These are phyloP conservation scores for Tricholomella constricta DNA, from an alignment of 768 basidiomycete genomes.

Conservation along the genomic window DNA sequence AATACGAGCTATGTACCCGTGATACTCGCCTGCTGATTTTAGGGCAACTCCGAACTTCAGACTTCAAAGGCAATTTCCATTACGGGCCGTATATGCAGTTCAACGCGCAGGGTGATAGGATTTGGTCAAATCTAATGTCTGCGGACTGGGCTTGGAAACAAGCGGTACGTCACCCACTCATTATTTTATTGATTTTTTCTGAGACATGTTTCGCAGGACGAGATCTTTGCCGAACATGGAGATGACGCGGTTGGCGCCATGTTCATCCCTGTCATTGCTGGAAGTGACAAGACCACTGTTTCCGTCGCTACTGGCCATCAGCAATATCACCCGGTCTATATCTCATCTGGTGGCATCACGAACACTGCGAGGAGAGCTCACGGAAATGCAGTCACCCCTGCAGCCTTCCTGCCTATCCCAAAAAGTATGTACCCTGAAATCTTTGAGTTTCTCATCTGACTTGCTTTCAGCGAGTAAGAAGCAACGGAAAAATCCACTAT, in stretches of 20 bases:
- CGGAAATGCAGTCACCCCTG: slow-evolving; percentile 27
- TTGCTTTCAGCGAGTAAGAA: slow-evolving; percentile 13
- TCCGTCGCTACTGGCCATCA: slow-evolving; percentile 41
- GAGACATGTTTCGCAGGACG: slow-evolving; percentile 32
- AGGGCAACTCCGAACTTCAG: slow-evolving; percentile 23
- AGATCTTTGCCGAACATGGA: slow-evolving; percentile 13
- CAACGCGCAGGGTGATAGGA: slow-evolving; percentile 14
- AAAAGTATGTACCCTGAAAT: slow-evolving; percentile 25
- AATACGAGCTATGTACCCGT: slow-evolving; percentile 25
- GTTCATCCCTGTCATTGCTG: slow-evolving; percentile 31
- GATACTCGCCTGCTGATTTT: slow-evolving; percentile 19
- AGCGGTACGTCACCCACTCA: slow-evolving; percentile 31
- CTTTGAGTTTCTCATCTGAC: slow-evolving; percentile 3
- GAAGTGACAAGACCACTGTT: slow-evolving; percentile 45
- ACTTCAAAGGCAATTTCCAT: slow-evolving; percentile 24
- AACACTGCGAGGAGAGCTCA: slow-evolving; percentile 32
- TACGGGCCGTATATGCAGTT: slow-evolving; percentile 26
- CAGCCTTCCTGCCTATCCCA: slow-evolving; percentile 37
- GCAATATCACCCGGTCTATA: slow-evolving; percentile 39
- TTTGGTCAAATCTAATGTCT: slow-evolving; percentile 36
- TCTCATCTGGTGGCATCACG: slow-evolving; percentile 27
- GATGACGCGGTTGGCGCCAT: slow-evolving; percentile 34
- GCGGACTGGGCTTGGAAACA: slow-evolving; percentile 36
- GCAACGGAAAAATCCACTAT: slow-evolving; percentile 15
- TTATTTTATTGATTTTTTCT: not conserved